These are phyloP conservation scores for Coffea humblotiana DNA, from an alignment of 305 asterid species.

Conservation along the genomic window DNA sequence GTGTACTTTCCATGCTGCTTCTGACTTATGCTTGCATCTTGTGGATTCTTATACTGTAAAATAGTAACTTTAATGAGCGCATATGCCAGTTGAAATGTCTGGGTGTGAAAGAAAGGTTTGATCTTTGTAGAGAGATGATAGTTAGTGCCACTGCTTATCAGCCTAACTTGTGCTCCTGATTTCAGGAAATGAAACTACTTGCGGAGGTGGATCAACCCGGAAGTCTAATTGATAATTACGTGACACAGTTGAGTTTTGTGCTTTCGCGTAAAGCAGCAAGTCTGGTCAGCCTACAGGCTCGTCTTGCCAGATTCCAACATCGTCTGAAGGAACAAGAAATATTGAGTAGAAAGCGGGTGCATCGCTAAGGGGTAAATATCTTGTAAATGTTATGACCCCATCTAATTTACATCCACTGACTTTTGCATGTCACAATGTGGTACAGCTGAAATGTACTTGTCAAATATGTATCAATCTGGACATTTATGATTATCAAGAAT, in stretches of 20 bases:
- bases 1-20: background rate
- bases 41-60: background rate
- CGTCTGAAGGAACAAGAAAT: slow-evolving; percentile 71
- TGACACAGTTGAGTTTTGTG: slow-evolving; percentile 75
- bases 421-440: slow-evolving; percentile 8
- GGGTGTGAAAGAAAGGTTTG: background rate
- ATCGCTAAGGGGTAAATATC: slow-evolving; percentile 36
- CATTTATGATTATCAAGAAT: slow-evolving; percentile 1
- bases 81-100: background rate
- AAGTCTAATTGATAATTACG: slow-evolving; percentile 81
- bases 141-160: background rate
- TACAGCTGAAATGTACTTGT: slow-evolving; percentile 3
- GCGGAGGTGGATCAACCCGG: slow-evolving; percentile 97
- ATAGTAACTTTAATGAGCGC: background rate
- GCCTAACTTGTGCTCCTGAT: slow-evolving; percentile 3
- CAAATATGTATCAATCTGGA: background rate
- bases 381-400: background rate
- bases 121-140: background rate
- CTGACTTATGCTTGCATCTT: background rate
- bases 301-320: slow-evolving; percentile 94
- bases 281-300: slow-evolving; percentile 91
- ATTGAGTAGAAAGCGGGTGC: slow-evolving; percentile 50
- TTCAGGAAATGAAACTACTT: slow-evolving; percentile 91
- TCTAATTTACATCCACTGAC: background rate
- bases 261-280: slow-evolving; percentile 94